These are phyloP conservation scores for Podospora pseudoanserina DNA, from an alignment of 495 filamentous ascomycete species.

Conservation along the genomic window DNA sequence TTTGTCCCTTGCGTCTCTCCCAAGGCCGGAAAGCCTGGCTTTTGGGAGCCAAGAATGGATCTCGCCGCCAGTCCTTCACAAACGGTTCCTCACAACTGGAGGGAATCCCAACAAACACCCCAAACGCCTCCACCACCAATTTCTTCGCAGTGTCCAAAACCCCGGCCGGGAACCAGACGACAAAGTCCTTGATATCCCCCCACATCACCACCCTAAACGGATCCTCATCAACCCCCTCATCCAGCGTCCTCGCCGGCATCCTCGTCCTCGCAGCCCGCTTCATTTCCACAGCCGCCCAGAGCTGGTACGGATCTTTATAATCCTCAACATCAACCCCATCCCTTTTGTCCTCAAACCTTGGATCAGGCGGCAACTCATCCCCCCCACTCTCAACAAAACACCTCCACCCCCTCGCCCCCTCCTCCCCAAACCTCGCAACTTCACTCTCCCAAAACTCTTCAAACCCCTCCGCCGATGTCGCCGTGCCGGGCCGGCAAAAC, in stretches of 20 bases:
- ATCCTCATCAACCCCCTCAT: constrained; percentile 66
- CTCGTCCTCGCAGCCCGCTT: constrained; percentile 43
- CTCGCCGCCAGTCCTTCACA: constrained; percentile 23
- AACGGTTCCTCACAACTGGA: constrained; percentile 28
- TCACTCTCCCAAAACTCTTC: constrained; percentile 87
- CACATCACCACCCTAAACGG: constrained; percentile 74
- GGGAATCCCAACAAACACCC: constrained; percentile 69
- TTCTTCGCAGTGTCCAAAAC: constrained; percentile 34
- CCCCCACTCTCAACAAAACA: constrained; percentile 41
- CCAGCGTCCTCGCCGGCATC: constrained; percentile 63
- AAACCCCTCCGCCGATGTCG: constrained; percentile 25
- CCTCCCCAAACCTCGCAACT: constrained; percentile 73
- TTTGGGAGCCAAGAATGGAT: constrained; percentile 36
- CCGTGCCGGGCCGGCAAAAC: constrained; percentile 51
- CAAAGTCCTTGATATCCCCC: constrained; percentile 64
- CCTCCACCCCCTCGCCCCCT: constrained; percentile 65
- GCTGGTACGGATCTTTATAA: constrained; percentile 32
- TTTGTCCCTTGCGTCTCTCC: neutral
- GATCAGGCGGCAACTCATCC: constrained; percentile 39
- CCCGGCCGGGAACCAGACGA: constrained; percentile 51
- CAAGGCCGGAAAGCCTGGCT: constrained; percentile 15
- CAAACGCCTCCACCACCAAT: constrained; percentile 60
- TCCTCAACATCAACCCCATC: constrained; percentile 28
- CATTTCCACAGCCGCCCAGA: constrained; percentile 62
- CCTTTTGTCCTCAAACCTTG: constrained; percentile 14